Evolutionary conservation across 2,329 filamentous ascomycete genomes (phyloP).

Genomic region (Arthrobotrys entomopaga): DNA sequence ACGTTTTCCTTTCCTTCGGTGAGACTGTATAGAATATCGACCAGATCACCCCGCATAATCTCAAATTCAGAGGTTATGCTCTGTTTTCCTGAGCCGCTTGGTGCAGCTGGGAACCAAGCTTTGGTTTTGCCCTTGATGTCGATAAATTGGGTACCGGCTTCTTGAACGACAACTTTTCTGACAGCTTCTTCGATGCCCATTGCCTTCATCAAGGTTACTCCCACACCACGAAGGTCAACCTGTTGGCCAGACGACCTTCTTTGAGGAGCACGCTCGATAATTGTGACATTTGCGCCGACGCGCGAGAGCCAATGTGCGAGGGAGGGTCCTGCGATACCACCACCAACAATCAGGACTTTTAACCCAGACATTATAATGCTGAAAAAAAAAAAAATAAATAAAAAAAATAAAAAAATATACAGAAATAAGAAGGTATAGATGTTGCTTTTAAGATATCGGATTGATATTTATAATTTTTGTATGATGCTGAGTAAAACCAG

Average conservation of each 20-base stretch:
- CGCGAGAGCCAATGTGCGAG: slow-evolving; percentile 64
- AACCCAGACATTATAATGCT: slow-evolving; percentile 61
- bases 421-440: too few species aligned
- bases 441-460: too few species aligned
- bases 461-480: too few species aligned
- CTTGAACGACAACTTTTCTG: slow-evolving; percentile 63
- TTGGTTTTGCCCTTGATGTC: slow-evolving; percentile 62
- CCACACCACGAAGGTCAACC: slow-evolving; percentile 65
- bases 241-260: slow-evolving; percentile 64
- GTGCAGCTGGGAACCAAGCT: slow-evolving; percentile 64
- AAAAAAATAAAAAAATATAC: too few species aligned
- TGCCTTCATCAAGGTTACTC: slow-evolving; percentile 62
- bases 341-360: slow-evolving; percentile 66
- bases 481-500: too few species aligned
- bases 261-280: slow-evolving; percentile 63
- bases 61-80: slow-evolving; percentile 69
- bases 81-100: slow-evolving; percentile 64
- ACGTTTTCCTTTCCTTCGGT: slow-evolving; percentile 57
- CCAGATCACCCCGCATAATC: slow-evolving; percentile 70
- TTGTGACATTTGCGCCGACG: slow-evolving; percentile 62
- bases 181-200: slow-evolving; percentile 63
- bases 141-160: slow-evolving; percentile 66
- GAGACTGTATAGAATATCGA: slow-evolving; percentile 65
- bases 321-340: slow-evolving; percentile 64
- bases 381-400: too few species aligned